A percentile compares a stretch with the other conserved stretches of the same genome.
Evolutionary conservation across 2,329 filamentous ascomycete species (phyloP).

Genomic region (Cladophialophora psammophila): DNA sequence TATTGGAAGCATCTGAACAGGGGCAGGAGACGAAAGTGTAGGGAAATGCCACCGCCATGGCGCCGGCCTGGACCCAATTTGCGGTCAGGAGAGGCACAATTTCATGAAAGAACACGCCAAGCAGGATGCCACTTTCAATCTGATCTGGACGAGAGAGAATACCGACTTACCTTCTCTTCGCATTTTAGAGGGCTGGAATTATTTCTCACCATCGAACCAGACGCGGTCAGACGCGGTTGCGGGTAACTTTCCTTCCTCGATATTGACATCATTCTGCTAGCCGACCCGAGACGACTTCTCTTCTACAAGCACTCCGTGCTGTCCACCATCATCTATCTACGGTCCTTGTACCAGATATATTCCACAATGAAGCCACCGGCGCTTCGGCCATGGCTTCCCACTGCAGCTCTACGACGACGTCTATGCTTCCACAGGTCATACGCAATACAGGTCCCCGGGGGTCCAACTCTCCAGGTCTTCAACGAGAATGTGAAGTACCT

Average conservation of each 20-base stretch:
- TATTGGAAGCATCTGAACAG: conserved; percentile 54
- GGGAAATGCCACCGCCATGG: conserved; percentile 65
- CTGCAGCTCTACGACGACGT: conserved; percentile 32
- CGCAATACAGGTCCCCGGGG: conserved; percentile 78
- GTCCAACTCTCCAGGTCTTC: conserved; percentile 87
- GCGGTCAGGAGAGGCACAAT: neutral
- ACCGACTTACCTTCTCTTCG: conserved; percentile 10
- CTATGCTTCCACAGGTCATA: conserved; percentile 59
- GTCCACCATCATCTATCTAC: conserved; percentile 20
- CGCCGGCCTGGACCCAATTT: conserved; percentile 4
- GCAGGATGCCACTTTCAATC: neutral
- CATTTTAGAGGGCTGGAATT: neutral
- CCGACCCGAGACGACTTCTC: neutral
- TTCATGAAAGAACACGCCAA: neutral
- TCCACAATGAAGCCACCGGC: conserved; percentile 33
- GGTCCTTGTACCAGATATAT: neutral
- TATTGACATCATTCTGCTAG: conserved; percentile 19
- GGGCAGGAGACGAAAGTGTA: conserved; percentile 72
- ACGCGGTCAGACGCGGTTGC: conserved; percentile 15
- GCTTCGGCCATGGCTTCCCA: conserved; percentile 34
- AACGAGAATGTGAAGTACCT: conserved; percentile 85
- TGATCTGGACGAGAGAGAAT: neutral
- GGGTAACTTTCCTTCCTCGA: conserved; percentile 10
- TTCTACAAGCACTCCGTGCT: neutral
- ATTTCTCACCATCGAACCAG: neutral